A percentile compares a stretch with the other conserved stretches of the same genome.
Evolutionary conservation across 441 rosid species (phyloP).

Genomic region (Populus tomentosa): DNA sequence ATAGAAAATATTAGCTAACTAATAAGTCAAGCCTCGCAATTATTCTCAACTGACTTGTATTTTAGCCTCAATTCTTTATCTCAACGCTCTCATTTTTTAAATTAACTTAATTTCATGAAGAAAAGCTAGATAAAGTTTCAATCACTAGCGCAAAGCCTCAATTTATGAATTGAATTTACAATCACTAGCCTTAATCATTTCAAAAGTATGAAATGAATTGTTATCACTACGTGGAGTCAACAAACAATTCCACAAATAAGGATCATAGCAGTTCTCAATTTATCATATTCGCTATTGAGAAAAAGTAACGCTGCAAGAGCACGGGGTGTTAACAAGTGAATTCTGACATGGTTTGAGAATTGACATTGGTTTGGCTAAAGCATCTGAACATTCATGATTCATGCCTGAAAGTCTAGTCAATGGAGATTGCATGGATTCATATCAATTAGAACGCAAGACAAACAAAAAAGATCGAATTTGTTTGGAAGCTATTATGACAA

Average conservation of each 20-base stretch:
- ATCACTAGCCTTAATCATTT: background rate
- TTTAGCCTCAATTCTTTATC: background rate
- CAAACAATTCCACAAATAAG: background rate
- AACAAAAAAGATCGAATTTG: slow-evolving; percentile 2
- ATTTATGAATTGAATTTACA: no score
- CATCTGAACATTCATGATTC: background rate
- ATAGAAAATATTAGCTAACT: no score
- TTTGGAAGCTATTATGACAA: slow-evolving; percentile 8
- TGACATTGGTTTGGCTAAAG: background rate
- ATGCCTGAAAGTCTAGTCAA: background rate
- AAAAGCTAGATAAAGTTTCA: background rate
- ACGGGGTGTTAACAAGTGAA: background rate
- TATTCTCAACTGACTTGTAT: background rate
- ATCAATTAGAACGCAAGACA: background rate
- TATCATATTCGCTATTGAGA: background rate
- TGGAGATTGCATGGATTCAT: background rate
- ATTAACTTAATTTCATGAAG: background rate
- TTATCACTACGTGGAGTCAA: background rate
- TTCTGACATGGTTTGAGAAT: slow-evolving; percentile 5
- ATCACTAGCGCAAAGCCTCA: background rate
- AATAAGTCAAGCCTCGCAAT: no score
- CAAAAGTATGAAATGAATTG: background rate
- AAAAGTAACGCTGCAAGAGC: background rate
- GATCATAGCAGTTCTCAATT: background rate
- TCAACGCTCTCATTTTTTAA: background rate